A percentile compares a stretch with the other conserved stretches of the same genome.
Evolutionary conservation across 2,329 filamentous ascomycete genomes (phyloP).

Genomic region (Stachybotrys chlorohalonatus): DNA sequence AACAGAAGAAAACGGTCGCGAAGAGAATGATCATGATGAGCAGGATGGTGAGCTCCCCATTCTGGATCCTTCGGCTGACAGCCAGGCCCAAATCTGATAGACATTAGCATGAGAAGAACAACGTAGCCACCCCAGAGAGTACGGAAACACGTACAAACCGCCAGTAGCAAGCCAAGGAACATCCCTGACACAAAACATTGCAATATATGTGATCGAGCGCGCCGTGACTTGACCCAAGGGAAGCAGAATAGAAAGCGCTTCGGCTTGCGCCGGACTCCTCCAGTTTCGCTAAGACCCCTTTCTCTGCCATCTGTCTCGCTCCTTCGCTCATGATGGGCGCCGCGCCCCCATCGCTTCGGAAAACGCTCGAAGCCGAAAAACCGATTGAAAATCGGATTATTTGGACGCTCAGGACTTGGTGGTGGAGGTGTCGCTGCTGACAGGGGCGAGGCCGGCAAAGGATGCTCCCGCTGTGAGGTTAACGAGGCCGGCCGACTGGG

Average conservation of each 20-base stretch:
- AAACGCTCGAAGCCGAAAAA: too few species aligned
- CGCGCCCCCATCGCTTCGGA: too few species aligned
- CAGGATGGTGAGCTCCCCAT: slow-evolving; percentile 68
- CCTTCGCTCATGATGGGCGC: neutral
- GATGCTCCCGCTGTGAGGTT: neutral
- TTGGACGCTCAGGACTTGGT: too few species aligned
- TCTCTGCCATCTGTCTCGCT: neutral
- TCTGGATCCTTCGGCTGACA: slow-evolving; percentile 52
- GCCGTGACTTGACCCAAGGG: slow-evolving; percentile 44
- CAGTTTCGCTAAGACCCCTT: neutral
- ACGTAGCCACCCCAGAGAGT: too few species aligned
- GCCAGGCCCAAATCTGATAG: slow-evolving; percentile 61
- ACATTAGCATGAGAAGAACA: slow-evolving; percentile 1
- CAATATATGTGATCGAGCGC: slow-evolving; percentile 45
- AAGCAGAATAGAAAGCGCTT: slow-evolving; percentile 44
- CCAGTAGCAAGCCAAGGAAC: slow-evolving; percentile 48
- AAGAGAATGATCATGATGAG: slow-evolving; percentile 70
- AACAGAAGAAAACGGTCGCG: slow-evolving; percentile 70
- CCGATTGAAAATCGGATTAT: too few species aligned
- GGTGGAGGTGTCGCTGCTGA: too few species aligned
- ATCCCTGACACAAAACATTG: slow-evolving; percentile 57
- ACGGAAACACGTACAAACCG: slow-evolving; percentile 50
- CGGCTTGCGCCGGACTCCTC: slow-evolving; percentile 9
- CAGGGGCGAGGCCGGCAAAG: neutral
- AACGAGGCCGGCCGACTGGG: slow-evolving; percentile 10